phyloP scores from a whole-genome alignment of 805 yeast species.

The Candida chauliodis region DNA sequence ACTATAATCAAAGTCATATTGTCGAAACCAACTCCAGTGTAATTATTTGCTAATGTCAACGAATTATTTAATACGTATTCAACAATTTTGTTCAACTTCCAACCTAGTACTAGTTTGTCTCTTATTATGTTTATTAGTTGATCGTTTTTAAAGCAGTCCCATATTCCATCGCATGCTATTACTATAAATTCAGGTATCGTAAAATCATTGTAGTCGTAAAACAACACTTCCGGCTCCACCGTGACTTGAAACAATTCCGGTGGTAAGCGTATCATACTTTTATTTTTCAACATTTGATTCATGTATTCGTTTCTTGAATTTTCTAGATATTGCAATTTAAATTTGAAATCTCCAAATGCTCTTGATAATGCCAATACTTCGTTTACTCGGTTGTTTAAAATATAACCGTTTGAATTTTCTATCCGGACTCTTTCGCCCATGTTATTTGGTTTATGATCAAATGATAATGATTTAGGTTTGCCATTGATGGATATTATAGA shows the following conservation, averaged over 20 bases:
- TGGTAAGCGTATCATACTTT: conserved; percentile 32
- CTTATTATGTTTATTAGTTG: conserved; percentile 53
- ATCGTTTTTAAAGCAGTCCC: conserved; percentile 52
- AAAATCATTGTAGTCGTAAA: conserved; percentile 26
- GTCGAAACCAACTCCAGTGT: conserved; percentile 78
- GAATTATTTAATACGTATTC: conserved; percentile 63
- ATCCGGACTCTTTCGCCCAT: conserved; percentile 44
- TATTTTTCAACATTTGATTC: conserved; percentile 17
- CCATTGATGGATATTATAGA: conserved; percentile 56
- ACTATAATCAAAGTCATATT: conserved; percentile 76
- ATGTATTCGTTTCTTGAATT: conserved; percentile 28
- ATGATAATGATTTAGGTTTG: conserved; percentile 53
- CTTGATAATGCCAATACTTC: conserved; percentile 42
- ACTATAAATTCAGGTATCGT: conserved; percentile 34
- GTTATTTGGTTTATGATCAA: conserved; percentile 42
- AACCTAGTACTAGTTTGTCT: conserved; percentile 54
- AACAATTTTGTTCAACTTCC: conserved; percentile 55
- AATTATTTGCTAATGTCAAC: conserved; percentile 64
- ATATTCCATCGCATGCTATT: conserved; percentile 45
- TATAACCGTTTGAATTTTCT: conserved; percentile 38
- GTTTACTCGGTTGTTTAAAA: conserved; percentile 36
- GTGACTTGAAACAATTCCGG: conserved; percentile 43
- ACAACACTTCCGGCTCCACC: conserved; percentile 41
- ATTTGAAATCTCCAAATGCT: conserved; percentile 44
- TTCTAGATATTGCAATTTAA: conserved; percentile 37